Base-by-base conservation (phyloP, 108 stramenopile species). In the Phaeodactylum tricornutum region DNA sequence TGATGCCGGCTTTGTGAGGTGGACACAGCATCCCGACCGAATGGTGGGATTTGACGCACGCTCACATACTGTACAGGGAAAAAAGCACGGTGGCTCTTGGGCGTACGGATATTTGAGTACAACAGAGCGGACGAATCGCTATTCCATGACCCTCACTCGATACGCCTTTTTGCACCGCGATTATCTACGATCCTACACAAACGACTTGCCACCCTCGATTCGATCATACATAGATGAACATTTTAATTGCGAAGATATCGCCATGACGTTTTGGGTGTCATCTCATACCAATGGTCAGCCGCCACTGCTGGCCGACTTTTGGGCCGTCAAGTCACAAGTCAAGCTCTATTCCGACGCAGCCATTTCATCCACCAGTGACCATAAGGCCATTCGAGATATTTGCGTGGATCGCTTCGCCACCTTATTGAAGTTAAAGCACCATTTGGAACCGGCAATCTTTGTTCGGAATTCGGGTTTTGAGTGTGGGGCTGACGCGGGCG, bases 161-260 rank as follows among this genome's bases (percentile, higher is more conserved):
- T 81, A 60, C 35, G 64, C 71, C 28, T 91, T 91, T 41, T 12
- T 86, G 4, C 88, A 91, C 49, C 38, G 74, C 27, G 84, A 84
- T 46, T 86, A 91, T 51, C 48, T 91, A 27, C 56, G 72, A 47
- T 47, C 63, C 15, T 91, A 91, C 64, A 79, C 54, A 23, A 62
- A 59, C 36, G 56, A 75, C 21, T 38, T 81, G n/a, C 79, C 84
- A 8, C 44, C 52, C 6, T 39, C 63, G 1, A 74, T 91, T 14
- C 64, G 79, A 29, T 48, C 66, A 33, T 58, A 39, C n/a, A 66
- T 91, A 2, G 77, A 58, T 3, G 41, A 53, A 4, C 42, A 81
- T 43, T 72, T 81, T 16, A 78, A 91, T 58, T 91, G 88, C 43
- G 88, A 91, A 60, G 88, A 91, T 32, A 75, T 91, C 53, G 84